Evolutionary conservation across 139 green algal species (phyloP), one percentile per base, ranked within the genome.

Genomic region (Nannochloris sp.): DNA sequence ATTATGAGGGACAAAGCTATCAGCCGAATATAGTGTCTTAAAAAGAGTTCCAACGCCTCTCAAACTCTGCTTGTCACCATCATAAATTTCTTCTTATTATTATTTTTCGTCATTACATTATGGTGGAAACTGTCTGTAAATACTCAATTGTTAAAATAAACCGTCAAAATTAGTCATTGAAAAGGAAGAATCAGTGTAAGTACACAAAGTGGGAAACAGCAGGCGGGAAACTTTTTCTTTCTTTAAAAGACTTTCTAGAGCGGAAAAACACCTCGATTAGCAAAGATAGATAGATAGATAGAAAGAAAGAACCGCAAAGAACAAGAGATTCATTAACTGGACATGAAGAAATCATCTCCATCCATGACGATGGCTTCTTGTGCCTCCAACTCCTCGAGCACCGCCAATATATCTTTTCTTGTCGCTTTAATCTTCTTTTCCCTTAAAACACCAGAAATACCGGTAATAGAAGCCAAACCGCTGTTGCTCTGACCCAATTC

Each of bases 291-390:
- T n/a, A n/a, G n/a, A n/a, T n/a, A n/a, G n/a, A n/a, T n/a, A n/a
- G n/a, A n/a, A n/a, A n/a, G n/a, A n/a, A n/a, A n/a, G 10, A 12
- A n/a, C 37, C 12, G 12, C 9, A 45, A 12, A 12, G 37, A 45
- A 45, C 47, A 57, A 57, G 25, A 15, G 33, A 13, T 25, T 32
- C 38, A 14, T 68, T 51, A 78, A 46, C 47, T 31, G 13, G 64
- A 44, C 8, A 74, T n/a, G 35, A 61, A 78, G 47, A 78, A 78
- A 6, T 74, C 71, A 7, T 61, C 60, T 8, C 51, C 60, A 1
- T 74, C 65, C 23, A 78, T 38, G 45, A 70, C 46, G 14, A 78
- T 60, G 9, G 15, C 25, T 4, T 48, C 65, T 31, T 27, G 24
- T 12, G 3, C 60, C 6, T 78, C 48, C 34, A 78, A 42, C 29